These are phyloP conservation scores for Mycena chlorophos DNA, from an alignment of 768 basidiomycete species.

Conservation along the genomic window DNA sequence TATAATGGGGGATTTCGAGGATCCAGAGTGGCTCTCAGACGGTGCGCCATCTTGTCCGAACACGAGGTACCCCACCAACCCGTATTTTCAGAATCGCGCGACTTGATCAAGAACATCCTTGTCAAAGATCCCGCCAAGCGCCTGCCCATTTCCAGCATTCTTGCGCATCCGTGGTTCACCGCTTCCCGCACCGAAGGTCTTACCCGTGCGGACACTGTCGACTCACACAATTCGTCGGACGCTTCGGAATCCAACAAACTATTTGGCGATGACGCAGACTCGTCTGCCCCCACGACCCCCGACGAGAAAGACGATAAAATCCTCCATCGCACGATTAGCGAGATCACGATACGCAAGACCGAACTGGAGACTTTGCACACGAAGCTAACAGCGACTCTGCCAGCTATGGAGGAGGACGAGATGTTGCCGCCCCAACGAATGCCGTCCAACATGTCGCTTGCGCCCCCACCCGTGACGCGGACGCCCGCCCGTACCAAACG, in stretches of 20 bases:
- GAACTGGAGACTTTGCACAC: slow-evolving; percentile 40
- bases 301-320: slow-evolving; percentile 43
- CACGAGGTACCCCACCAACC: neutral
- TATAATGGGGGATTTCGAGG: slow-evolving; percentile 82
- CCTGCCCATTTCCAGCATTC: slow-evolving; percentile 78
- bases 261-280: slow-evolving; percentile 34
- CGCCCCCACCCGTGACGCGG: slow-evolving; percentile 68
- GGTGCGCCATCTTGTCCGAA: slow-evolving; percentile 56
- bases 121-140: slow-evolving; percentile 76
- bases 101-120: slow-evolving; percentile 77
- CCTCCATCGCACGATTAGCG: slow-evolving; percentile 55
- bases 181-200: slow-evolving; percentile 23
- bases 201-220: slow-evolving; percentile 24
- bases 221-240: slow-evolving; percentile 48
- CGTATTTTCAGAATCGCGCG: slow-evolving; percentile 68
- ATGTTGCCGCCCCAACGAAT: slow-evolving; percentile 30
- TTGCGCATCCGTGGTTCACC: slow-evolving; percentile 86
- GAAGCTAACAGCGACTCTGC: slow-evolving; percentile 33
- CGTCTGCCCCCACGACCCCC: slow-evolving; percentile 59
- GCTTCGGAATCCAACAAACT: slow-evolving; percentile 49
- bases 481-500: slow-evolving; percentile 96
- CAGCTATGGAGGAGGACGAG: slow-evolving; percentile 53
- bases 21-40: slow-evolving; percentile 87
- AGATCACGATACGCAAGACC: slow-evolving; percentile 58
- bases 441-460: slow-evolving; percentile 30